Percentiles rank a stretch among this genome's conserved stretches.
phyloP scores from a whole-genome alignment of 2,329 filamentous ascomycete species.

The Paracorniculantispora psalliotae region DNA sequence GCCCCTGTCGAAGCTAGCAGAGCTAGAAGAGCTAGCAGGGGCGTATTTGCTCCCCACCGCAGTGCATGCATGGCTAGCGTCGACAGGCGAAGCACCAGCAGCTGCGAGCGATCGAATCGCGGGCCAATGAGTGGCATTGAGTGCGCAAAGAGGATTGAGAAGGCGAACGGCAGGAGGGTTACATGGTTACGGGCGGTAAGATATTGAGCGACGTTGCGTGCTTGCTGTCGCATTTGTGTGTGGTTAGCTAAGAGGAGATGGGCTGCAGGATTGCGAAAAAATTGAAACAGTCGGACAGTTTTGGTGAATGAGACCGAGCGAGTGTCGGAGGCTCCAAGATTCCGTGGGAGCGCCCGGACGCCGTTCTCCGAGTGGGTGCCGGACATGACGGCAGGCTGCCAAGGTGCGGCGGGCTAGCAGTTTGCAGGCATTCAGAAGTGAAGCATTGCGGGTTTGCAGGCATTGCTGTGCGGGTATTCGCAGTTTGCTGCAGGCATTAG shows the following conservation, averaged over 20 bases:
- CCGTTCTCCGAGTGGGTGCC: conserved; percentile 1
- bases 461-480: too few relatives aligned
- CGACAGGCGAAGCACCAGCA: conserved; percentile 3
- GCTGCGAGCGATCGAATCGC: conserved; percentile 9
- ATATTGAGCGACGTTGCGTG: background rate
- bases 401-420: too few relatives aligned
- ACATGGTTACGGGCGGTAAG: conserved; percentile 8
- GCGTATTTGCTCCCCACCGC: too few relatives aligned
- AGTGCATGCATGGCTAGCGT: background rate
- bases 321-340: too few relatives aligned
- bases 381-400: too few relatives aligned
- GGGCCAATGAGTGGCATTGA: background rate
- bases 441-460: too few relatives aligned
- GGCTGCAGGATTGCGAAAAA: background rate
- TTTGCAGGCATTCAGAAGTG: too few relatives aligned
- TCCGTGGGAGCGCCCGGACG: background rate
- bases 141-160: too few relatives aligned
- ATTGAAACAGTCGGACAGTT: background rate
- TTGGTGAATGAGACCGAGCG: background rate
- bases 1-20: background rate
- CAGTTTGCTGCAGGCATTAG: too few relatives aligned
- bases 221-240: background rate
- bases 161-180: background rate
- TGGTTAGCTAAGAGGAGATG: background rate
- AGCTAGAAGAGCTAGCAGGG: too few relatives aligned